These are phyloP conservation scores for Auricularia sp. DNA, from an alignment of 768 basidiomycete genomes.

Conservation along the genomic window DNA sequence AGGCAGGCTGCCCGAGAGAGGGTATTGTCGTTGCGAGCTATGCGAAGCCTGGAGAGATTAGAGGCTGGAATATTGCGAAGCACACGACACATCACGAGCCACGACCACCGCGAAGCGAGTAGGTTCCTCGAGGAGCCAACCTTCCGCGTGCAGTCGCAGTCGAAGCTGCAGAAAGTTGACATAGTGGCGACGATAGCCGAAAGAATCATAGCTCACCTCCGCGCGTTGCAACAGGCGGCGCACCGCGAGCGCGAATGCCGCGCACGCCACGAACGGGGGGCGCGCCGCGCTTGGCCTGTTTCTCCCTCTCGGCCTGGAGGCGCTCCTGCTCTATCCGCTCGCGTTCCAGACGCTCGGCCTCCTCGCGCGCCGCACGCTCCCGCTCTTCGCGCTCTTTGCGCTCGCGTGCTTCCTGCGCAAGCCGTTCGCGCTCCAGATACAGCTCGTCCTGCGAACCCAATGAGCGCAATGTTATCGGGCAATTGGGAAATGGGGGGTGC, in stretches of 20 bases:
- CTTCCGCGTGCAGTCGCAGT: too few species aligned
- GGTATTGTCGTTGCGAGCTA: too few species aligned
- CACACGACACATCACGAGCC: too few species aligned
- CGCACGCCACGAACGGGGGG: neutral
- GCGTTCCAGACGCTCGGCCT: constrained; percentile 32
- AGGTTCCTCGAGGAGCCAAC: too few species aligned
- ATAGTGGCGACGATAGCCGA: too few species aligned
- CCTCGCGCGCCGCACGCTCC: constrained; percentile 42
- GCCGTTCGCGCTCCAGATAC: constrained; percentile 35
- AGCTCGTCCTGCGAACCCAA: constrained; percentile 45
- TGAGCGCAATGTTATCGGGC: neutral
- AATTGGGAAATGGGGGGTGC: neutral
- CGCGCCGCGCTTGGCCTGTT: neutral
- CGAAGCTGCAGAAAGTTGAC: too few species aligned
- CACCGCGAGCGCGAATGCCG: neutral
- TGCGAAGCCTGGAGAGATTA: too few species aligned
- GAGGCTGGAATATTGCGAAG: too few species aligned
- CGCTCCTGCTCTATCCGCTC: constrained; percentile 19
- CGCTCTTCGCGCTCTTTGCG: constrained; percentile 26
- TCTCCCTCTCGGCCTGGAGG: neutral
- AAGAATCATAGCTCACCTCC: too few species aligned
- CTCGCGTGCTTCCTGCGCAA: constrained; percentile 34
- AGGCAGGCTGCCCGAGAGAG: too few species aligned
- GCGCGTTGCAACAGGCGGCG: too few species aligned
- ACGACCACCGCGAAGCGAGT: too few species aligned